phyloP scores from a whole-genome alignment of 495 filamentous ascomycete genomes.

The Xeromyces bisporus region DNA sequence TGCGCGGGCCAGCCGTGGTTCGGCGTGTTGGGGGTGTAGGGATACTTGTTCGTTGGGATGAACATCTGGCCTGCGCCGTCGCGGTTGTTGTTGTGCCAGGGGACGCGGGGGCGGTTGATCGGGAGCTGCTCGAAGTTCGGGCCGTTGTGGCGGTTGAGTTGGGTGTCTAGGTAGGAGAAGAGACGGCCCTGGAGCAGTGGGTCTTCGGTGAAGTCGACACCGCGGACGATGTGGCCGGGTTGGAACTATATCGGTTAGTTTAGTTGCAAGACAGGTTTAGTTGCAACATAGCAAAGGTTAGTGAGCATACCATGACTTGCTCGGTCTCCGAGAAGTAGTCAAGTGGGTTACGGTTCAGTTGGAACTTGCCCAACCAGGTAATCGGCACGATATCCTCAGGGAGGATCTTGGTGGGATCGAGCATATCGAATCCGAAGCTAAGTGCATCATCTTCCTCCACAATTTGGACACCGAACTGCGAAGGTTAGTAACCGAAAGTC shows the following conservation, averaged over 20 bases:
- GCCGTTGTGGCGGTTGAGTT: slow-evolving; percentile 51
- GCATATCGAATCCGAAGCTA: slow-evolving; percentile 50
- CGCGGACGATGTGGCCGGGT: slow-evolving; percentile 41
- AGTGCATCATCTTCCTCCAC: slow-evolving; percentile 50
- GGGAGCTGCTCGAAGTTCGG: slow-evolving; percentile 66
- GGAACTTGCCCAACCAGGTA: slow-evolving; percentile 46
- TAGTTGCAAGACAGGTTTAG: slow-evolving; percentile 1
- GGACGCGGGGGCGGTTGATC: slow-evolving; percentile 47
- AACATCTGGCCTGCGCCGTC: slow-evolving; percentile 31
- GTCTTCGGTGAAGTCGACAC: slow-evolving; percentile 58
- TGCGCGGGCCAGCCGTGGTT: slow-evolving; percentile 49
- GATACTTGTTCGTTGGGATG: slow-evolving; percentile 31
- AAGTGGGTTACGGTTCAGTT: slow-evolving; percentile 48
- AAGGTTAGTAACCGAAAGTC: too few species aligned
- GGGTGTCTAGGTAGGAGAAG: slow-evolving; percentile 62
- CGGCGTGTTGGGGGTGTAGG: slow-evolving; percentile 50
- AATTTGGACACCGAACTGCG: slow-evolving; percentile 49
- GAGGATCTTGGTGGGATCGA: slow-evolving; percentile 63
- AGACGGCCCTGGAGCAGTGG: slow-evolving; percentile 58
- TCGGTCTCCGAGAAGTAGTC: slow-evolving; percentile 75
- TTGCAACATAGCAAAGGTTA: background rate
- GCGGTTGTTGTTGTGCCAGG: slow-evolving; percentile 59
- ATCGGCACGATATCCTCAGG: slow-evolving; percentile 57
- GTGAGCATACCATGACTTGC: slow-evolving; percentile 42
- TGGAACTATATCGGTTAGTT: slow-evolving; percentile 14